A percentile compares a stretch with the other conserved stretches of the same genome.
Evolutionary conservation across 257 asterid species (phyloP).

Genomic region (Linderniella brevidens): DNA sequence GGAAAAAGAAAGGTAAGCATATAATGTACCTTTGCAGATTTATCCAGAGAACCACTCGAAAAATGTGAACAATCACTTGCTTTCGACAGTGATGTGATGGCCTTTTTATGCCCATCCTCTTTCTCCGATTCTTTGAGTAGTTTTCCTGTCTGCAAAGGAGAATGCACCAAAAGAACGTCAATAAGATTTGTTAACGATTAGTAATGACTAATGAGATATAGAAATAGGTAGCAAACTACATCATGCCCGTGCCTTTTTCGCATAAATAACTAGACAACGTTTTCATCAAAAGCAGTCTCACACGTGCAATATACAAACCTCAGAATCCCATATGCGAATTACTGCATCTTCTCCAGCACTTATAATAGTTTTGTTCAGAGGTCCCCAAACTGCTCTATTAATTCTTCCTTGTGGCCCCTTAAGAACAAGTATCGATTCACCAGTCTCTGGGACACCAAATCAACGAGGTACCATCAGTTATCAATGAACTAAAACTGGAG

Average conservation of each 20-base stretch:
- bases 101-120: constrained; percentile 66
- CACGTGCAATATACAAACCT: constrained; percentile 36
- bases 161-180: too few relatives aligned
- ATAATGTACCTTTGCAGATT: constrained; percentile 69
- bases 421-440: constrained; percentile 44
- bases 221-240: neutral
- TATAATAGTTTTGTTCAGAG: constrained; percentile 63
- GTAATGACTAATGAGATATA: neutral
- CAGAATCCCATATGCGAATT: constrained; percentile 83
- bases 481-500: constrained; percentile 5
- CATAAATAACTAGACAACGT: neutral
- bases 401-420: constrained; percentile 86
- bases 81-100: constrained; percentile 70
- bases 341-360: constrained; percentile 84
- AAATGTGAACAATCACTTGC: constrained; percentile 68
- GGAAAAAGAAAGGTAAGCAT: constrained; percentile 1
- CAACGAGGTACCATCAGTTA: constrained; percentile 2
- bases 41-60: constrained; percentile 75
- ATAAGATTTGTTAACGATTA: too few relatives aligned
- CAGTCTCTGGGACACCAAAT: constrained; percentile 31
- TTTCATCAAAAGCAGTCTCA: too few relatives aligned
- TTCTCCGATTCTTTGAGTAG: constrained; percentile 50
- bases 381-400: constrained; percentile 96
- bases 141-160: constrained; percentile 47
- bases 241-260: neutral